phyloP scores from a whole-genome alignment of 169 alveolate species.

The Perkinsus olseni region DNA sequence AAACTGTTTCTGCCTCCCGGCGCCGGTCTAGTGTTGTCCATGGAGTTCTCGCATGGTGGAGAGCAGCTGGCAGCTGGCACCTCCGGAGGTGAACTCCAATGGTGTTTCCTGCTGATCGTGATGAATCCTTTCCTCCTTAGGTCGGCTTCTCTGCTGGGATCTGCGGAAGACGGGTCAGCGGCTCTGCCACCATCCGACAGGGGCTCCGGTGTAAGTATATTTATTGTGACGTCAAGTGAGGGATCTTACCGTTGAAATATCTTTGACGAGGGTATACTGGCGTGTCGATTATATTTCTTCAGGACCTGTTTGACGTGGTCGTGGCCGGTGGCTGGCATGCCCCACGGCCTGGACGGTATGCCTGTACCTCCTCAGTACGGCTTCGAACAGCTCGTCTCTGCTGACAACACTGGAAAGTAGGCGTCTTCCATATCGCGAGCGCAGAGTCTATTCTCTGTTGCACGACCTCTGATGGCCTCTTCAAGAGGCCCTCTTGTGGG shows the following conservation, averaged over 20 bases:
- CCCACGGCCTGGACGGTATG: neutral
- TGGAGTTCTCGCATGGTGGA: neutral
- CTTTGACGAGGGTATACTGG: too few species aligned
- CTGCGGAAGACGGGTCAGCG: neutral
- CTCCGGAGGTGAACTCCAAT: neutral
- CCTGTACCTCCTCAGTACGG: neutral
- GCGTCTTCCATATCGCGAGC: too few species aligned
- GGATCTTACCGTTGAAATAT: too few species aligned
- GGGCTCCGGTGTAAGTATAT: neutral
- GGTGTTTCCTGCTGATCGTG: neutral
- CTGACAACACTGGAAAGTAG: neutral
- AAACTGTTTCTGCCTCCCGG: neutral
- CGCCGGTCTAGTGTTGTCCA: neutral
- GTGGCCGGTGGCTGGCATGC: neutral
- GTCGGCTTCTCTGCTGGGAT: neutral
- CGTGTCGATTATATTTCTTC: too few species aligned
- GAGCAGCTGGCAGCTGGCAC: neutral
- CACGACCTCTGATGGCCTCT: too few species aligned
- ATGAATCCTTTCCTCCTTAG: neutral
- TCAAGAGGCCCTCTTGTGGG: too few species aligned
- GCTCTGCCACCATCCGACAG: neutral
- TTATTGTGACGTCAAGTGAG: too few species aligned
- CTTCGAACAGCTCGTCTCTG: neutral
- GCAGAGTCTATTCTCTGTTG: too few species aligned
- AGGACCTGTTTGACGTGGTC: neutral